These are phyloP conservation scores for Phytopythium vexans DNA, from an alignment of 352 stramenopile genomes.

Conservation along the genomic window DNA sequence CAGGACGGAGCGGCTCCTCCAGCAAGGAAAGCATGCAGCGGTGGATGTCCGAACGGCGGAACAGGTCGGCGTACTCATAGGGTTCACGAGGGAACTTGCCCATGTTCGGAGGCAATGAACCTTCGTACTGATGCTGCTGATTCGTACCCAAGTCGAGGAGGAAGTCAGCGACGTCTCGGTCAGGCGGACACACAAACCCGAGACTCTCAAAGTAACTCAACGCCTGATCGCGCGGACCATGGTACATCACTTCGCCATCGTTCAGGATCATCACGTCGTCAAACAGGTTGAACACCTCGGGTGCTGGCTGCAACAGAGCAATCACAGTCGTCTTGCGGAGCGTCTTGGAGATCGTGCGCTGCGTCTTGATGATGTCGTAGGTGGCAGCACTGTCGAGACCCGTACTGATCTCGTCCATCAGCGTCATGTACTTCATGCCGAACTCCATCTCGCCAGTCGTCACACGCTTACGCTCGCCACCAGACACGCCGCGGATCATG, in stretches of 20 bases:
- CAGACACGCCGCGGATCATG: slow-evolving; percentile 62
- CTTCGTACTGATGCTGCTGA: slow-evolving; percentile 38
- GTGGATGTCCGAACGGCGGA: slow-evolving; percentile 28
- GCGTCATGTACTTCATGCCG: slow-evolving; percentile 62
- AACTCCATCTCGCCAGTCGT: slow-evolving; percentile 88
- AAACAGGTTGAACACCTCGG: slow-evolving; percentile 46
- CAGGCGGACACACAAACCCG: slow-evolving; percentile 29
- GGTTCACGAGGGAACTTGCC: slow-evolving; percentile 20
- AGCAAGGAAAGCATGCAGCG: slow-evolving; percentile 17
- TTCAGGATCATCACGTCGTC: slow-evolving; percentile 50
- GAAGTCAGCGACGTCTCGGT: slow-evolving; percentile 39
- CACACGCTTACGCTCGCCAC: slow-evolving; percentile 88
- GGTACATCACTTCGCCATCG: slow-evolving; percentile 40
- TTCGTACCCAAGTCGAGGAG: slow-evolving; percentile 44
- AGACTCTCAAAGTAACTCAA: slow-evolving; percentile 39
- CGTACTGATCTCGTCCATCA: slow-evolving; percentile 81
- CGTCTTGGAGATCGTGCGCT: slow-evolving; percentile 20
- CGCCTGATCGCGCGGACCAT: slow-evolving; percentile 41
- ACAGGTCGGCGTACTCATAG: slow-evolving; percentile 31
- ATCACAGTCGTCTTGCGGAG: slow-evolving; percentile 55
- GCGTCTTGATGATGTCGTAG: slow-evolving; percentile 38
- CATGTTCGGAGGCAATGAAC: slow-evolving; percentile 8
- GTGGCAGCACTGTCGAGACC: slow-evolving; percentile 57
- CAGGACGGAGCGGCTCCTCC: slow-evolving; percentile 18
- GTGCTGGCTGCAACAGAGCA: slow-evolving; percentile 74